Base-by-base conservation (phyloP, 495 filamentous ascomycete genomes). In the Lichina pygmaea region DNA sequence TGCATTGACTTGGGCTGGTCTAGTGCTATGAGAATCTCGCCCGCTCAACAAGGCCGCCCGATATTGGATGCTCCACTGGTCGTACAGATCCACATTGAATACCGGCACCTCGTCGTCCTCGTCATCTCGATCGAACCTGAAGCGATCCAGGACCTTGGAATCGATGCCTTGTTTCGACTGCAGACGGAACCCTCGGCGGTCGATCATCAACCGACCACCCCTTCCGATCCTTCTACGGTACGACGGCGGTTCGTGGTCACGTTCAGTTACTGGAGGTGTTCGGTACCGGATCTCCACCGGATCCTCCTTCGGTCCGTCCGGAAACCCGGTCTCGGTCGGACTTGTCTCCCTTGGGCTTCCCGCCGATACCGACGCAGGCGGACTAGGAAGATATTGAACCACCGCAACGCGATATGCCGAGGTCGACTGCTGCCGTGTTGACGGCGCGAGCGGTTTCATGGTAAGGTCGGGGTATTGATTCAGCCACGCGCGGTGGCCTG, bases 401-500 rank as follows among this genome's bases (percentile, higher is more conserved):
- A 78, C 82, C 43, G 83, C 84, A 46, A 74, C 73, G 50, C 86
- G 77, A 59, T 77, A 85, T 30, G 67, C 65, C 44, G 71, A 67
- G 33, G 77, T 73, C 48, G 67, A 67, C 9, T 57, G 63, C 48
- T 61, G 60, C 41, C 67, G 71, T 47, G 64, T 58, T 11, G 75
- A 71, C 30, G 81, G 85, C 40, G 80, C 78, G 33, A 91, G 65
- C 33, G 86, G 85, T 43, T 76, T 75, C 53, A 71, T 68, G 42
- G 86, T 94, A 53, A 81, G 58, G 58, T 95, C 89, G 44, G 84
- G 65, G 63, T 78, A 82, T 48, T 76, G 75, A 54, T 73, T 64
- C 63, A 91, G 92, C 81, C 83, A 91, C 53, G 77, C 75, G 52
- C 74, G 70, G 61, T 93, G 85, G 59, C 83, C 79, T 51, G 73